Conservation (phyloP, 176 grass and related monocot species). For the Pontederia crassipes region DNA sequence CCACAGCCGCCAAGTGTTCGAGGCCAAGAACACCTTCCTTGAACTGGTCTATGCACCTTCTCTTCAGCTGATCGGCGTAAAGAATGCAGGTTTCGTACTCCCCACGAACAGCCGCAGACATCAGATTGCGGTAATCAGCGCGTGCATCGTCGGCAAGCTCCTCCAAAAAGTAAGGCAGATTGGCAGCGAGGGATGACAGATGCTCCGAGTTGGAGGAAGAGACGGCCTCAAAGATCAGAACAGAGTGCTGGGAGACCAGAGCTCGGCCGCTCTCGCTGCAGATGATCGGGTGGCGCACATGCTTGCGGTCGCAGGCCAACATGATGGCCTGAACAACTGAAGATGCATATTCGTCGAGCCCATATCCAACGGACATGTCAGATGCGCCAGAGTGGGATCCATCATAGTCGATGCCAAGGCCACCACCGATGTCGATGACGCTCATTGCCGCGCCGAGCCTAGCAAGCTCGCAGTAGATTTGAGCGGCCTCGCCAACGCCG, state of each 20-base stretch:
- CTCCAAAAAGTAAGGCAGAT: background rate
- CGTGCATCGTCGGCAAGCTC: conserved; percentile 2
- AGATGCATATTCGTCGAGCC: conserved; percentile 3
- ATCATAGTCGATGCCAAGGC: conserved; percentile 16
- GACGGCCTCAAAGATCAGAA: conserved; percentile 8
- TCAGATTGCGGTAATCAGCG: background rate
- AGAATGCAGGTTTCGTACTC: conserved; percentile 7
- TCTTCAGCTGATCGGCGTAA: conserved; percentile 15
- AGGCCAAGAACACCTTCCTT: conserved; percentile 1
- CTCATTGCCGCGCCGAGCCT: conserved; percentile 8
- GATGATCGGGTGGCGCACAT: conserved; percentile 8
- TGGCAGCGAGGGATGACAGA: background rate
- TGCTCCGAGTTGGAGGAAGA: background rate
- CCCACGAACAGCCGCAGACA: background rate
- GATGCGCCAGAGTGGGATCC: conserved; percentile 1
- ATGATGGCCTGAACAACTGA: conserved; percentile 2
- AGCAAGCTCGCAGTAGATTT: conserved; percentile 17
- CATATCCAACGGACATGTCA: conserved; percentile 15
- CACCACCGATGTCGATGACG: conserved; percentile 21
- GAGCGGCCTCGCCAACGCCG: conserved; percentile 11
- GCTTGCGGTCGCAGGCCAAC: conserved; percentile 6
- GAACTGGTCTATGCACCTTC: conserved; percentile 6
- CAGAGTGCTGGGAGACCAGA: conserved; percentile 15
- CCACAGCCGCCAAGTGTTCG: conserved; percentile 14
- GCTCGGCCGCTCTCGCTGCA: conserved; percentile 19